Base-by-base conservation (phyloP, 1,284 basidiomycete species). In the Cystobasidium sp. region DNA sequence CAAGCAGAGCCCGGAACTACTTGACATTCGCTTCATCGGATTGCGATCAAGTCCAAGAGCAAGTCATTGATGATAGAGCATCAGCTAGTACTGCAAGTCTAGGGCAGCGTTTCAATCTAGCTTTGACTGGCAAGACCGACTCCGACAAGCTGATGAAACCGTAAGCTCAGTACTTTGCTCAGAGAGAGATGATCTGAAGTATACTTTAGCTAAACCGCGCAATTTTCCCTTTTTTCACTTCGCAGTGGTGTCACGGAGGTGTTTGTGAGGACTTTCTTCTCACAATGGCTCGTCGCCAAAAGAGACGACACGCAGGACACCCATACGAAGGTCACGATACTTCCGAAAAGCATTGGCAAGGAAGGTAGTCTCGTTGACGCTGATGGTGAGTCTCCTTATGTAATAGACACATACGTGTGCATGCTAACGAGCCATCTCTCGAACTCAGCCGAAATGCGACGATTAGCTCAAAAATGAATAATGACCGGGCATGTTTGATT, bases 331-430 rank as follows among this genome's bases (percentile, higher is more conserved):
- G n/a, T 73, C n/a, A 66, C 70, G 22, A 58, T 73, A 7, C 41
- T 73, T 12, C 70, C 70, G 46, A 73, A 56, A 24, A 66, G 62
- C 31, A 31, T 73, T 10, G 70, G 70, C 10, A 65, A 59, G 44
- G 70, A 73, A 51, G 70, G 70, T 44, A 65, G 62, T 49, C 22
- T 73, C 5, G 41, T 65, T 10, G 70, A 73, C 51, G 70, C 70
- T 9, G 70, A 73, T 20, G 43, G 70, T 73, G 47, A 58, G 70
- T 41, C 1, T 8, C 20, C 53, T 31, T 22, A 4, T 31, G 20
- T 6, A 4, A 1, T 55, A 44, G 8, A 44, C 14, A 44, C 18
- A 59, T 39, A 8, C 16, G 8, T 18, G 37, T 14, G 18, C 20
- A 14, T 44, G 37, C 16, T 14, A 4, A 22, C 63, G 22, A 20